These are phyloP conservation scores for Lodderomyces beijingensis DNA, from an alignment of 1,139 yeast species.

Conservation along the genomic window DNA sequence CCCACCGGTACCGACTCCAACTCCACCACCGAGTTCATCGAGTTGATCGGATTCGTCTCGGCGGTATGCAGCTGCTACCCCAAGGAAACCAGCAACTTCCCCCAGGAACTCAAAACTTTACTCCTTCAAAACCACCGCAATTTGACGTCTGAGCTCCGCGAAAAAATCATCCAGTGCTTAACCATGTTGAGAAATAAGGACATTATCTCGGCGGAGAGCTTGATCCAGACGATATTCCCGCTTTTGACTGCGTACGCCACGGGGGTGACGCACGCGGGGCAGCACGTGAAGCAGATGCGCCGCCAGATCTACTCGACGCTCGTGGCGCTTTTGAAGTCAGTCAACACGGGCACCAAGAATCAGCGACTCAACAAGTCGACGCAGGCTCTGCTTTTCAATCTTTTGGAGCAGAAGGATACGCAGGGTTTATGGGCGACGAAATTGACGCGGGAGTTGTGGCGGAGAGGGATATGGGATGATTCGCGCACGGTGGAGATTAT, in stretches of 20 bases:
- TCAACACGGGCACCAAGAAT: conserved; percentile 80
- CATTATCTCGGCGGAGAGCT: conserved; percentile 71
- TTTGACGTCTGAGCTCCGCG: conserved; percentile 79
- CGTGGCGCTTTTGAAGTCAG: conserved; percentile 70
- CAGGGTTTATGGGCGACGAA: conserved; percentile 97
- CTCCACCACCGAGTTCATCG: conserved; percentile 68
- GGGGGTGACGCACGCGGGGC: conserved; percentile 47
- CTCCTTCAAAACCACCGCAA: conserved; percentile 73
- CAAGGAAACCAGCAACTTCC: conserved; percentile 79
- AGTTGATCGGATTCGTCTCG: conserved; percentile 82
- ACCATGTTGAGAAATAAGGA: conserved; percentile 88
- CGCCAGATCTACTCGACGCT: conserved; percentile 77
- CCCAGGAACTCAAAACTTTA: conserved; percentile 69
- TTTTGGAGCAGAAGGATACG: conserved; percentile 71
- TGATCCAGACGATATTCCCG: conserved; percentile 87
- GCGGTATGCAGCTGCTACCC: conserved; percentile 92
- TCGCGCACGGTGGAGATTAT: conserved; percentile 91
- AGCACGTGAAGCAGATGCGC: conserved; percentile 80
- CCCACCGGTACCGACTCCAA: conserved; percentile 55
- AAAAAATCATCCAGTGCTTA: conserved; percentile 83
- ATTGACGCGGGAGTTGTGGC: conserved; percentile 91
- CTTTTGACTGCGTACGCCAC: conserved; percentile 53
- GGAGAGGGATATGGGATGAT: conserved; percentile 98
- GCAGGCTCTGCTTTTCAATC: conserved; percentile 84
- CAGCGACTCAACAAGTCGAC: conserved; percentile 85